Evolutionary conservation across 2,329 filamentous ascomycete genomes (phyloP).

Genomic region (Chaetomiaceae sp.): DNA sequence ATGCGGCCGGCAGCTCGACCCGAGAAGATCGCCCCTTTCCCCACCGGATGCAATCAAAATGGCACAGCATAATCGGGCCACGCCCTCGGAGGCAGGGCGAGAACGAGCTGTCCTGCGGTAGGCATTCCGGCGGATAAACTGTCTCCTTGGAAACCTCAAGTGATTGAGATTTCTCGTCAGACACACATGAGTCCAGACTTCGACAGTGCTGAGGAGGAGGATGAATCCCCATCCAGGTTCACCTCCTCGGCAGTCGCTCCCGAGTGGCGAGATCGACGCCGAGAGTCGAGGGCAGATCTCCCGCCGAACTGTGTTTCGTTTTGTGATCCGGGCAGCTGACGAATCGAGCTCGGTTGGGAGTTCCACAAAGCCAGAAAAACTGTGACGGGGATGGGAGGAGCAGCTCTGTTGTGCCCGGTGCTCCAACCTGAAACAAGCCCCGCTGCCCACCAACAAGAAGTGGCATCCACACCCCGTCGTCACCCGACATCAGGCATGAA

Average conservation of each 20-base stretch:
- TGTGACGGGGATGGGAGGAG: not conserved
- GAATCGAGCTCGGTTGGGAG: not conserved
- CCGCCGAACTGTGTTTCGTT: constrained; percentile 5
- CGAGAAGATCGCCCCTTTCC: not conserved
- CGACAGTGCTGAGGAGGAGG: not conserved
- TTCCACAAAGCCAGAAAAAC: not conserved
- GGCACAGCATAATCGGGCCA: too few species aligned
- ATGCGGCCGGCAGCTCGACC: not conserved
- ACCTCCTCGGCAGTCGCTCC: not conserved
- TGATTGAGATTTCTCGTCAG: not conserved
- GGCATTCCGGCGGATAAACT: not conserved
- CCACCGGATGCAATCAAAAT: not conserved
- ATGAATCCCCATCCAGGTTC: not conserved
- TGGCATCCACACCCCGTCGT: not conserved
- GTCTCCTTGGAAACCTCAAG: not conserved
- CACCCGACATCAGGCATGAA: not conserved
- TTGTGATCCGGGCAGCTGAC: constrained; percentile 1
- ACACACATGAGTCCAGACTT: not conserved
- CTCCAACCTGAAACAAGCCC: constrained; percentile 12
- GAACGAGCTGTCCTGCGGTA: too few species aligned
- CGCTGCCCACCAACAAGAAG: not conserved
- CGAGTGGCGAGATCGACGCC: not conserved
- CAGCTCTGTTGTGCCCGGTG: not conserved
- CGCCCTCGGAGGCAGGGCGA: too few species aligned
- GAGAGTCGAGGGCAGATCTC: constrained; percentile 4